Evolutionary conservation across 164 flowering plant species (phyloP).

Genomic region (Tinospora cordifolia): DNA sequence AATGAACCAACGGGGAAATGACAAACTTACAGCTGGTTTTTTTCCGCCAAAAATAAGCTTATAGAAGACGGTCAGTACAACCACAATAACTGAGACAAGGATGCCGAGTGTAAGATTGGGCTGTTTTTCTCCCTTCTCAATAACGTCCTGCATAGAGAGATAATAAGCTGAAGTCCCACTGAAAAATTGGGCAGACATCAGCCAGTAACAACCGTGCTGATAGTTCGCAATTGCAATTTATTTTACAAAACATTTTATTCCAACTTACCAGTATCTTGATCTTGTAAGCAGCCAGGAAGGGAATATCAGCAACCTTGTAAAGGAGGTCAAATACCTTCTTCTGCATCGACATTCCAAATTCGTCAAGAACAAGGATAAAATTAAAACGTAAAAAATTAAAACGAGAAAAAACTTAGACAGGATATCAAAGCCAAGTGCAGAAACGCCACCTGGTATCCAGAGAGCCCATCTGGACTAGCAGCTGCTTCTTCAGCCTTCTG

Average conservation of each 20-base stretch:
- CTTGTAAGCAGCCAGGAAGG: conserved; percentile 61
- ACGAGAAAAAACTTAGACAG: background rate
- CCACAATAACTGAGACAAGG: conserved; percentile 44
- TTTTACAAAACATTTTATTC: background rate
- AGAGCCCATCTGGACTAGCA: conserved; percentile 38
- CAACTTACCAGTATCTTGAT: conserved; percentile 52
- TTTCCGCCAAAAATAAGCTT: conserved; percentile 79
- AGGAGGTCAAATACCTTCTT: conserved; percentile 65
- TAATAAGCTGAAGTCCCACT: background rate
- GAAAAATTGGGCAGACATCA: background rate
- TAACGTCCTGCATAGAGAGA: conserved; percentile 48
- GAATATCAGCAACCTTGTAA: conserved; percentile 70
- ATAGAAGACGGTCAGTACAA: conserved; percentile 39
- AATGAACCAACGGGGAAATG: background rate
- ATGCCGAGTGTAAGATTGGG: conserved; percentile 69
- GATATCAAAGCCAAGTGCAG: background rate
- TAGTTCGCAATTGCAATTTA: background rate
- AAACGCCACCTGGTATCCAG: conserved; percentile 57
- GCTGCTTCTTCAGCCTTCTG: conserved; percentile 76
- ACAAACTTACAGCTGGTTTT: conserved; percentile 43
- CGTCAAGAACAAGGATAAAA: background rate
- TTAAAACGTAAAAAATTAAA: background rate
- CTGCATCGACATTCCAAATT: conserved; percentile 38
- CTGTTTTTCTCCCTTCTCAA: conserved; percentile 83
- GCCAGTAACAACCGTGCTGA: background rate